These are phyloP conservation scores for Hortiboletus rubellus DNA, from an alignment of 1,284 basidiomycete genomes.

Conservation along the genomic window DNA sequence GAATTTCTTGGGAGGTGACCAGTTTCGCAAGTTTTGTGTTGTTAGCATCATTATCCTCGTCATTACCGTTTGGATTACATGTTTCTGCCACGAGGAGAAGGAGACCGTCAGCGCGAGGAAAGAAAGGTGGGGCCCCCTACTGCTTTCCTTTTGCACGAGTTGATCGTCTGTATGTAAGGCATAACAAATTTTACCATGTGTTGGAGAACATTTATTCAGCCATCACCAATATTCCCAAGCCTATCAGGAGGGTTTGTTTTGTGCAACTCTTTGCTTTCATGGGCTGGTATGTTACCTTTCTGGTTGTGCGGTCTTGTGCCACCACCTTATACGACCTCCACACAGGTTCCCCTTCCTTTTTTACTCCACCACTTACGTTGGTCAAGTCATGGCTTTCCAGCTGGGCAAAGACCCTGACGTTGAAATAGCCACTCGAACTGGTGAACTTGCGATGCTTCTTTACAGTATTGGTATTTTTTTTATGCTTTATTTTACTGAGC, in stretches of 20 bases:
- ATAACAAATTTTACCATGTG: conserved; percentile 58
- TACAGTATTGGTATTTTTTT: conserved; percentile 74
- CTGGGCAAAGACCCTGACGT: conserved; percentile 68
- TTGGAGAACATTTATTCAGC: conserved; percentile 75
- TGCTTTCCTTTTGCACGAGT: neutral
- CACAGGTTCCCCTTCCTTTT: conserved; percentile 91
- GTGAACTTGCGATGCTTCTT: conserved; percentile 87
- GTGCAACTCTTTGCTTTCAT: conserved; percentile 91
- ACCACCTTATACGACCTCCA: neutral
- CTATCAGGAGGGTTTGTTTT: conserved; percentile 86
- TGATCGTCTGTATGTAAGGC: conserved; percentile 27
- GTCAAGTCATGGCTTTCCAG: conserved; percentile 87
- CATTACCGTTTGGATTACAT: conserved; percentile 85
- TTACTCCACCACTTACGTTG: conserved; percentile 91
- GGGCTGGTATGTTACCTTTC: conserved; percentile 67
- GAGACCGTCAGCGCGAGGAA: conserved; percentile 50
- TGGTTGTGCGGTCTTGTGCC: neutral
- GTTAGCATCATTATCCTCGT: conserved; percentile 81
- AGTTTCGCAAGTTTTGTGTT: conserved; percentile 95
- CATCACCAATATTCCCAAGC: conserved; percentile 72
- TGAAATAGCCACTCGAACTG: conserved; percentile 81
- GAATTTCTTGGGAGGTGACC: conserved; percentile 82
- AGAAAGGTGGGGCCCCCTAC: conserved; percentile 38
- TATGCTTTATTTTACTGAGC: neutral
- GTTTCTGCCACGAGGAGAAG: conserved; percentile 78